Evolutionary conservation across 169 alveolate species (phyloP).

Genomic region (Plasmodium billcollinsi): DNA sequence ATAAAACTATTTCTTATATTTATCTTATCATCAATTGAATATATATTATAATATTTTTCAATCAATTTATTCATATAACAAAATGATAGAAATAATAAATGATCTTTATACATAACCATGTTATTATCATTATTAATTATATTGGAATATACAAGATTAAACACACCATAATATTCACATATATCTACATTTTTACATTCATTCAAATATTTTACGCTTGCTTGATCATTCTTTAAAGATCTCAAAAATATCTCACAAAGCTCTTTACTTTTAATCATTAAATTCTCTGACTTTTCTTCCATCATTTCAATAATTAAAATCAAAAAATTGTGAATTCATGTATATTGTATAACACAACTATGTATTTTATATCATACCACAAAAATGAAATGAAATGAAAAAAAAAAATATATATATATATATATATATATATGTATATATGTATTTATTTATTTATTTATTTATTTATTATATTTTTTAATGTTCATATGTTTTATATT

Average conservation of each 20-base stretch:
- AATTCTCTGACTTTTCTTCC: neutral
- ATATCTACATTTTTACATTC: constrained; percentile 42
- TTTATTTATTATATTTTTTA: no score
- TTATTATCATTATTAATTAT: constrained; percentile 17
- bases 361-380: no score
- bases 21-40: constrained; percentile 29
- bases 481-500: no score
- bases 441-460: no score
- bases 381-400: no score
- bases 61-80: constrained; percentile 56
- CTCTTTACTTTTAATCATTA: constrained; percentile 42
- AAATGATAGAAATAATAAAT: constrained; percentile 41
- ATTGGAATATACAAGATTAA: constrained; percentile 27
- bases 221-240: constrained; percentile 26
- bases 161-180: constrained; percentile 39
- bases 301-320: no score
- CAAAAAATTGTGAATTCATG: no score
- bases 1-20: constrained; percentile 45
- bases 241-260: constrained; percentile 30
- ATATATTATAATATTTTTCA: constrained; percentile 19
- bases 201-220: constrained; percentile 50
- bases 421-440: no score
- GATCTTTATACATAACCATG: constrained; percentile 12
- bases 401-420: no score
- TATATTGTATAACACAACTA: no score